Evolutionary conservation across 140 eudicot species (phyloP).

Genomic region (Oenanthe javanica): DNA sequence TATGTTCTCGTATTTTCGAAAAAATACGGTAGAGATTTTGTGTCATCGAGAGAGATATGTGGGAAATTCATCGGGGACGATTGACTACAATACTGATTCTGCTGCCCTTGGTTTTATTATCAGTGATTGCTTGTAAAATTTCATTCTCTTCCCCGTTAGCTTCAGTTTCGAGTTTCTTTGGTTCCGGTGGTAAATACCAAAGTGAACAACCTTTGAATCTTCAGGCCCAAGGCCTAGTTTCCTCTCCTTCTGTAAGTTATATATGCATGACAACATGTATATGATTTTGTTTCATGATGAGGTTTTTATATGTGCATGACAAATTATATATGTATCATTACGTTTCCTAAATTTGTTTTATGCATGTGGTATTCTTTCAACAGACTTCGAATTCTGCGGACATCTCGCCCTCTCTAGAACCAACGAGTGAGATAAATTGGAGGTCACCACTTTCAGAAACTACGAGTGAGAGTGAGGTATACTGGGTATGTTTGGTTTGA

Average conservation of each 20-base stretch:
- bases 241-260: not conserved
- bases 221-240: no score
- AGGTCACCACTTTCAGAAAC: not conserved
- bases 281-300: no score
- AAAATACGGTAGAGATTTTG: no score
- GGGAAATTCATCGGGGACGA: not conserved
- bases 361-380: no score
- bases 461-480: not conserved
- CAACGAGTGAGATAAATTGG: no score
- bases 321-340: no score
- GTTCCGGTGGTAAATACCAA: slow-evolving; percentile 1
- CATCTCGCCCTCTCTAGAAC: not conserved
- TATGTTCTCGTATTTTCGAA: no score
- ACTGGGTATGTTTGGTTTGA: not conserved
- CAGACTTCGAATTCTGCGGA: not conserved
- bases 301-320: not conserved
- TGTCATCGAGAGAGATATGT: slow-evolving; percentile 1
- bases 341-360: not conserved
- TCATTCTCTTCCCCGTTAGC: slow-evolving; percentile 17
- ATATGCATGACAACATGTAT: no score
- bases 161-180: slow-evolving; percentile 5
- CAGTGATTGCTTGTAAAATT: slow-evolving; percentile 17
- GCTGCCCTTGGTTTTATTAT: slow-evolving; percentile 12
- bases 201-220: not conserved
- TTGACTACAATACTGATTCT: not conserved